A percentile compares a stretch with the other conserved stretches of the same genome.
phyloP scores from a whole-genome alignment of 371 early-diverging fungal genomes.

The Saksenaea vasiformis region DNA sequence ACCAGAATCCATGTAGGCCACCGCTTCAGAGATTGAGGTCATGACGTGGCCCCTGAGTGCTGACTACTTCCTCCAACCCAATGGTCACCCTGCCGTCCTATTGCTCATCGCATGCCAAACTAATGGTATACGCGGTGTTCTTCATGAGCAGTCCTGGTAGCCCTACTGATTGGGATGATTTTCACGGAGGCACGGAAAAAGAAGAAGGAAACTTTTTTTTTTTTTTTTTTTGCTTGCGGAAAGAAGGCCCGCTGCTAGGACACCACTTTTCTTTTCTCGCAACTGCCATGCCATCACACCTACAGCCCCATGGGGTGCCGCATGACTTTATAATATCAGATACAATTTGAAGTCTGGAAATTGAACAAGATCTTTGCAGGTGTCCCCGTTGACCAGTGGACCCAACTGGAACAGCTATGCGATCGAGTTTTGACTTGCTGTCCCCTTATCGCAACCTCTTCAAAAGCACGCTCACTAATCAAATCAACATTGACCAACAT shows the following conservation, averaged over 20 bases:
- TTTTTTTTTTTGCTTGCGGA: too few species aligned
- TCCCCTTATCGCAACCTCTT: too few species aligned
- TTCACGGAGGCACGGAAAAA: background rate
- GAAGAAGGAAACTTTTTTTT: too few species aligned
- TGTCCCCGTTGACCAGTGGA: background rate
- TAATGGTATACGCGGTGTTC: background rate
- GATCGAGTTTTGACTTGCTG: too few species aligned
- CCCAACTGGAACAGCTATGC: too few species aligned
- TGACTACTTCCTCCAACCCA: conserved; percentile 4
- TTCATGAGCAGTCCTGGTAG: background rate
- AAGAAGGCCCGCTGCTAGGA: too few species aligned
- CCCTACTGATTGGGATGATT: conserved; percentile 1
- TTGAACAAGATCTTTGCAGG: background rate
- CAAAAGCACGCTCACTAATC: too few species aligned
- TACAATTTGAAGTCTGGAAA: conserved; percentile 1
- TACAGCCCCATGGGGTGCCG: background rate
- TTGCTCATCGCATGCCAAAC: conserved; percentile 6
- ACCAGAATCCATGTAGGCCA: conserved; percentile 1
- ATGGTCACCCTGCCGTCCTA: conserved; percentile 3
- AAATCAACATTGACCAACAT: too few species aligned
- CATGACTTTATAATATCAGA: background rate
- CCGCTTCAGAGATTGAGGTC: background rate
- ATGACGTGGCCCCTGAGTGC: background rate
- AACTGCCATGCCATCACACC: background rate
- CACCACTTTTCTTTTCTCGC: background rate